phyloP scores from a whole-genome alignment of 2,329 filamentous ascomycete genomes.

The Colletotrichum viniferum region DNA sequence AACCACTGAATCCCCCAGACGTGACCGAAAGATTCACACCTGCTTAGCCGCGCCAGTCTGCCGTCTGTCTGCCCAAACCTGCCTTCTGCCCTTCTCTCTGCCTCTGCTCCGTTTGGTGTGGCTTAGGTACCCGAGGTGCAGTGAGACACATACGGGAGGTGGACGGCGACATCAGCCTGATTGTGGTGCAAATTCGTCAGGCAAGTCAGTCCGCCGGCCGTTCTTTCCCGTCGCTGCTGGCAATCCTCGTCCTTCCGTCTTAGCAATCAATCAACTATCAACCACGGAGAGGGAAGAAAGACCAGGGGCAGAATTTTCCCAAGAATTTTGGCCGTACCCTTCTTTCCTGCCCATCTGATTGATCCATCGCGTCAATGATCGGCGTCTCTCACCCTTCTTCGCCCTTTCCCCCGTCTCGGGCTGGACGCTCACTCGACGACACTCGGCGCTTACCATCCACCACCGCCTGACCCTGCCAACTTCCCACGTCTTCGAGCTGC shows the following conservation, averaged over 20 bases:
- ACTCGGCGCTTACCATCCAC: not conserved
- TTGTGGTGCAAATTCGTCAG: not conserved
- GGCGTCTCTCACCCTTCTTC: not conserved
- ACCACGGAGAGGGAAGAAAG: not conserved
- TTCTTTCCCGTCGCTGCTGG: not conserved
- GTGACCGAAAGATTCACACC: not conserved
- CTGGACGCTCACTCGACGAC: not conserved
- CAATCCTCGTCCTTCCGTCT: not conserved
- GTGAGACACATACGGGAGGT: not conserved
- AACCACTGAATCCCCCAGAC: not conserved
- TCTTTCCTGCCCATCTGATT: not conserved
- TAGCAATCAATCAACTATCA: not conserved
- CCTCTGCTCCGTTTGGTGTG: not conserved
- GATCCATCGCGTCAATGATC: slow-evolving; percentile 3
- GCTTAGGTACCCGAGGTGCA: not conserved
- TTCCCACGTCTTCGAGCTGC: slow-evolving; percentile 2
- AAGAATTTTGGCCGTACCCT: not conserved
- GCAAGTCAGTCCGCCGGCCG: not conserved
- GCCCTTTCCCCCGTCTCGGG: not conserved
- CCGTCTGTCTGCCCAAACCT: not conserved
- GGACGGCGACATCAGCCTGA: slow-evolving; percentile 4
- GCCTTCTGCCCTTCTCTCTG: not conserved
- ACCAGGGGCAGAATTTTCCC: not conserved
- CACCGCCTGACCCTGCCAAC: not conserved
- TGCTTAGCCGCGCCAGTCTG: not conserved